Evolutionary conservation across 148 eudicot species (phyloP), one percentile per base, ranked within the genome.

Genomic region (Rhododendron vialii): DNA sequence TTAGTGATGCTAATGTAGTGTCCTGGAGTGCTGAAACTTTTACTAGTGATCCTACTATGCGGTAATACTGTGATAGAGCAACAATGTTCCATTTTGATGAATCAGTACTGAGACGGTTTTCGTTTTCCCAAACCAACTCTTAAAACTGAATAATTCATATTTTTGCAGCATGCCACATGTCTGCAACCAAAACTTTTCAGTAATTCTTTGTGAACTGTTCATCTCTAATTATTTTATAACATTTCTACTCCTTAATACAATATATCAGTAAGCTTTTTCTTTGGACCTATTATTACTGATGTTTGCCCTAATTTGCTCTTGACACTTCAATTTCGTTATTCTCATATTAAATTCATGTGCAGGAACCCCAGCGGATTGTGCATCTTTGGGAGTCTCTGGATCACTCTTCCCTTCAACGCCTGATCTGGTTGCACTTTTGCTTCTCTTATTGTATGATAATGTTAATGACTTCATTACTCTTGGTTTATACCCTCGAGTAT

Each of bases 321-420:
- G 50, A 78, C 5, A 4, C 51, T 28, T 75, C 81, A 43, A n/a
- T 26, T 78, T 17, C 12, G 3, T 4, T 30, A 17, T 20, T 7
- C 45, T 84, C 63, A 61, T 86, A 33, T 76, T 83, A 86, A 51
- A 43, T 57, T 38, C 59, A 85, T 82, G 78, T 91, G 85, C 95
- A 97, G 99, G 99, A 88, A 94, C 98, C 83, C 99, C 99, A 26
- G 96, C 99, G 36, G 99, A 97, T 82, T 97, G 99, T 87, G 82
- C 98, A 87, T 95, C 99, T 67, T 85, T 97, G 88, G 99, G 99
- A 82, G 78, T 94, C 82, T 95, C 98, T 22, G 89, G 89, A 85
- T 88, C 92, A 76, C 91, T 97, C 65, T 97, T 97, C 91, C 91
- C 98, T 82, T 88, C 90, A 67, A 33, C 73, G 36, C 98, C 99